Conservation (phyloP, 2,329 filamentous ascomycete species). For the Aschersonia sp. region DNA sequence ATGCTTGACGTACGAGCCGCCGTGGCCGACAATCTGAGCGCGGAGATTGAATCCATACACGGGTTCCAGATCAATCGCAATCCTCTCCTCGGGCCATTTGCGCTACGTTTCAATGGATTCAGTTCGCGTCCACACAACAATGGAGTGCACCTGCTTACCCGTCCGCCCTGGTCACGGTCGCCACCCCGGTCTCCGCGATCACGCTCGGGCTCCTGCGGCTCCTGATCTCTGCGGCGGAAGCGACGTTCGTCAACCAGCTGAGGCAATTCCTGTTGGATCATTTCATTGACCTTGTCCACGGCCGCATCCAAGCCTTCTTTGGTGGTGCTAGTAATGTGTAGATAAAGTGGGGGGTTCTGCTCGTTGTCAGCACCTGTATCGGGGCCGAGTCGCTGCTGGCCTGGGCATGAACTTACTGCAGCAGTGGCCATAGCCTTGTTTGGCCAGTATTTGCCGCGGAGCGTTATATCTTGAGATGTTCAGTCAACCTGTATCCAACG, state of each 20-base stretch:
- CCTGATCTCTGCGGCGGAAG: constrained; percentile 69
- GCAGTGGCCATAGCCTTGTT: constrained; percentile 96
- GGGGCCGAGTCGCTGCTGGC: no score
- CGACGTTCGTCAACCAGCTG: constrained; percentile 89
- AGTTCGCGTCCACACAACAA: no score
- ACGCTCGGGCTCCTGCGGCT: constrained; percentile 60
- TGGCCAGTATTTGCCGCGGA: constrained; percentile 88
- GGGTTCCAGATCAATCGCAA: constrained; percentile 79
- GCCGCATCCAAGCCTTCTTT: constrained; percentile 88
- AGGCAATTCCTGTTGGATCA: constrained; percentile 92
- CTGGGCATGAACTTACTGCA: constrained; percentile 45
- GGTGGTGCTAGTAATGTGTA: constrained; percentile 85
- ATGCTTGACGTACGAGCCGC: constrained; percentile 92
- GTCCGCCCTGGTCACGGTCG: constrained; percentile 50
- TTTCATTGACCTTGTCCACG: constrained; percentile 75
- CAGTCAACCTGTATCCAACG: constrained; percentile 36
- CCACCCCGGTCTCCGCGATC: constrained; percentile 52
- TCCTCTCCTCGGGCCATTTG: constrained; percentile 97
- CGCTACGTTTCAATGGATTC: constrained; percentile 36
- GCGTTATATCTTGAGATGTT: constrained; percentile 77
- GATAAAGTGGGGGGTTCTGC: constrained; percentile 82
- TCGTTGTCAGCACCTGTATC: background rate
- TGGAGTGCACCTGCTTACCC: constrained; percentile 37
- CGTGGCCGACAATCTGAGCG: constrained; percentile 88
- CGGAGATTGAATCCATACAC: constrained; percentile 91